Evolutionary conservation across 1,139 yeast species (phyloP), one percentile per base, ranked within the genome.

Genomic region (Schizosaccharomyces versatilis): DNA sequence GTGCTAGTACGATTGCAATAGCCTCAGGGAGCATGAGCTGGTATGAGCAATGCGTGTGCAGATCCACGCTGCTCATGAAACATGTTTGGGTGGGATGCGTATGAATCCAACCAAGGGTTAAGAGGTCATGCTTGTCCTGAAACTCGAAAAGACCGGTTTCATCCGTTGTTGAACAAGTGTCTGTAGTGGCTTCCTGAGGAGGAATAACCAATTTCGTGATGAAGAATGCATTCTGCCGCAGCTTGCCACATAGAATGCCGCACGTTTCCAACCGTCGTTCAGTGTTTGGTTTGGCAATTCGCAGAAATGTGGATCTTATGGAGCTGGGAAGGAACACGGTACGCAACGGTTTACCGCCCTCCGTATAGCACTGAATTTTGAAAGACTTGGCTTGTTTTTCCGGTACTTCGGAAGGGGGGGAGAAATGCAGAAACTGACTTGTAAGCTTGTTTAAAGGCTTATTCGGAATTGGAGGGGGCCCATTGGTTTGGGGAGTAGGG

Each of bases 11-110:
- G 48, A 78, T 71, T 10, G 82, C 82, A 48, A 78, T 71, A 0
- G 81, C 78, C 62, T 78, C 83, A 36, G 79, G 78, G n/a, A 78
- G 68, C 82, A 78, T 78, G 55, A 77, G 70, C 64, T 78, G 83
- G 63, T 78, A 78, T 1, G 79, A 73, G 59, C 73, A 74, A 58
- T 78, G 82, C 1, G 82, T 78, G 63, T 78, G 83, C 55, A 78
- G 65, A 62, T 78, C 83, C 54, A 78, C 74, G 0, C 80, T 75
- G 14, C 79, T 74, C 62, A 78, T 63, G 62, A 78, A 78, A 59
- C 83, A 78, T 8, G 80, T 69, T 62, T 78, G 83, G 6, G 81
- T 74, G 2, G 83, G 83, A 62, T 78, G 82, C 7, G 82, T 78
- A 63, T 78, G 83, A 54, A 78, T 78, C 83, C 83, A 78, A 7